Base-by-base conservation (phyloP, 1,284 basidiomycete species). In the Tetrapyrgos nigripes region DNA sequence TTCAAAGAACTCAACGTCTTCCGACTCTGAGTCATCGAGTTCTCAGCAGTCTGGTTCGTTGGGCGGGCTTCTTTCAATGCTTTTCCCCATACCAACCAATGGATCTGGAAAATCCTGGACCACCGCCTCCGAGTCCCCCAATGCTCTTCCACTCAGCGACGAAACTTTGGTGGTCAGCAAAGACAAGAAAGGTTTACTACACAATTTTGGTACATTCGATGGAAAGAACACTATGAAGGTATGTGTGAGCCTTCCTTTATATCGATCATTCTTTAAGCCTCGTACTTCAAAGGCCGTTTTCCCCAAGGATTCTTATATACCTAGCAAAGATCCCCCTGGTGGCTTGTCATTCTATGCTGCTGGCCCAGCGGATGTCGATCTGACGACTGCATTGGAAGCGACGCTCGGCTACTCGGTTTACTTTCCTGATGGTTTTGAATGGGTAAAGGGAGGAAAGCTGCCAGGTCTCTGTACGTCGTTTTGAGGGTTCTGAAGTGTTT, bases 341-440 rank as follows among this genome's bases (percentile, higher is more conserved):
- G 79, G 79, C 10, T 70, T 79, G 3, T 76, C 79, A 55, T 81
- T 81, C 67, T 81, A 81, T 63, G 76, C 78, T 27, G 3, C 49
- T 2, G 68, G 68, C 2, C 55, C 58, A 19, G 10, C 50, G 64
- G 13, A 73, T 72, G 35, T 77, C 21, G 71, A 73, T 48, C 43
- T 79, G 14, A 54, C 44, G 1, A 55, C 66, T 21, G 78, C 78
- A 33, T 64, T 64, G 45, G 77, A 71, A 55, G 74, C 76, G 19
- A 72, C 74, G 19, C 62, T 81, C 45, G 71, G 68, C 47, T 81
- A 81, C 66, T 75, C 73, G 55, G 75, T 81, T 21, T 79, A 74
- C 67, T 80, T 81, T 61, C 73, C 74, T 14, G 60, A 65, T 3
- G 73, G 76, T 61, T 81, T 80, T 55, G 72, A 68, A 9, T 74